Base-by-base conservation (phyloP, 805 yeast species). In the Candida alai region DNA sequence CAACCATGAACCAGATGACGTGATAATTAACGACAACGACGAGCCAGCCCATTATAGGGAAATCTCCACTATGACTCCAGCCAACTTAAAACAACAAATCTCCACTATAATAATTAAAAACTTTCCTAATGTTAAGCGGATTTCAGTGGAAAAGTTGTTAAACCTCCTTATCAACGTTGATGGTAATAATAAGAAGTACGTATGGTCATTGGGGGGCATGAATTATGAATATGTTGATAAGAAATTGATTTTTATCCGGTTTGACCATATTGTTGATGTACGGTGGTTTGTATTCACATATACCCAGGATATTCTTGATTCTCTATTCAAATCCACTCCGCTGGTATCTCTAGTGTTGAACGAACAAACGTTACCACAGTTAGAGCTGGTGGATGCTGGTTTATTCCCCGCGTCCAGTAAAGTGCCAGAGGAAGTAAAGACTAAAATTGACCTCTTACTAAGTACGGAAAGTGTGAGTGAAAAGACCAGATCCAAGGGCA, bases 151-250 rank as follows among this genome's bases (percentile, higher is more conserved):
- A 37, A 58, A 52, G 31, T 37, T 68, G 0, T 42, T 70, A 17
- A 39, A 42, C 15, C 37, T 37, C 4, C 32, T 62, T 2, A 27
- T 54, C 2, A 27, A 34, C 15, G 33, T 9, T 26, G 20, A 39
- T n/a, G 23, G 28, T 4, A 27, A 15, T 14, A 29, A 39, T 33
- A 26, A 39, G 17, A 30, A 33, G 17, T 67, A 51, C 42, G 32
- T 30, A 13, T 70, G 74, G 71, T 51, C 63, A 16, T 43, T 47
- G 23, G n/a, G n/a, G n/a, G n/a, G n/a, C n/a, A 45, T 62, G 6
- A 58, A 52, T 24, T 54, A 56, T 35, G 67, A 61, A 18, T 43
- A 45, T 19, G 28, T 59, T 4, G 71, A 65, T 19, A 41, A 41
- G 18, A 51, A 52, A 28, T 37, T 54, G 25, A 46, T 68, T 3